Evolutionary conservation across 441 rosid species (phyloP).

Genomic region (Viola pubescens): DNA sequence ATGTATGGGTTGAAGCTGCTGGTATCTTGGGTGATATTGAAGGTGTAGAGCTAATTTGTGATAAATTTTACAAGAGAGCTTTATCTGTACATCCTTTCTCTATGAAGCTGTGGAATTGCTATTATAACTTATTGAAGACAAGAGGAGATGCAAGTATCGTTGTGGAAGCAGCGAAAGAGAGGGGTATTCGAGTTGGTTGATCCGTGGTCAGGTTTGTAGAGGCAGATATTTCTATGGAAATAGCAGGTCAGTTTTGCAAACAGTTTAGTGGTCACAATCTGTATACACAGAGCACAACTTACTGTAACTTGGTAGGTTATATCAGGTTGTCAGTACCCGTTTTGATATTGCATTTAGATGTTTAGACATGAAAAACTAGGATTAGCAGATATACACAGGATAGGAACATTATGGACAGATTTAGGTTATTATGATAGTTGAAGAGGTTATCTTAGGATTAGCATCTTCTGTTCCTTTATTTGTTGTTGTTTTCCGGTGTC

Average conservation of each 20-base stretch:
- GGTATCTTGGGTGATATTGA: constrained; percentile 33
- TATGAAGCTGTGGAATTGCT: constrained; percentile 52
- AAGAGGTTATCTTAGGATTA: neutral
- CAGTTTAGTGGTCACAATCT: neutral
- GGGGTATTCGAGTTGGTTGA: constrained; percentile 45
- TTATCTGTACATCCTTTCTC: constrained; percentile 68
- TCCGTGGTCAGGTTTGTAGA: constrained; percentile 16
- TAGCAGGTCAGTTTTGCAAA: constrained; percentile 12
- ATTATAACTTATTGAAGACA: constrained; percentile 20
- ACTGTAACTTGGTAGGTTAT: neutral
- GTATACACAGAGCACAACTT: constrained; percentile 7
- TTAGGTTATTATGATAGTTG: constrained; percentile 1
- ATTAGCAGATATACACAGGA: constrained; percentile 15
- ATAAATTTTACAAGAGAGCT: constrained; percentile 58
- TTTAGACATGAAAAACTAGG: constrained; percentile 16
- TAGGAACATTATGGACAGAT: constrained; percentile 18
- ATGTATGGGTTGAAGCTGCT: constrained; percentile 70
- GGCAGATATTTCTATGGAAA: constrained; percentile 4
- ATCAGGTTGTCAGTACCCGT: neutral
- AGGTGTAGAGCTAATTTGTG: constrained; percentile 31
- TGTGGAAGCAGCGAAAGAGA: constrained; percentile 51
- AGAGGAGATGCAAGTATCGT: constrained; percentile 26
- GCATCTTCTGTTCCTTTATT: neutral
- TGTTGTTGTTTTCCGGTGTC: neutral
- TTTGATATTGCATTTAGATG: constrained; percentile 4